Evolutionary conservation across 1,284 basidiomycete genomes (phyloP).

Genomic region (Testicularia cyperi): DNA sequence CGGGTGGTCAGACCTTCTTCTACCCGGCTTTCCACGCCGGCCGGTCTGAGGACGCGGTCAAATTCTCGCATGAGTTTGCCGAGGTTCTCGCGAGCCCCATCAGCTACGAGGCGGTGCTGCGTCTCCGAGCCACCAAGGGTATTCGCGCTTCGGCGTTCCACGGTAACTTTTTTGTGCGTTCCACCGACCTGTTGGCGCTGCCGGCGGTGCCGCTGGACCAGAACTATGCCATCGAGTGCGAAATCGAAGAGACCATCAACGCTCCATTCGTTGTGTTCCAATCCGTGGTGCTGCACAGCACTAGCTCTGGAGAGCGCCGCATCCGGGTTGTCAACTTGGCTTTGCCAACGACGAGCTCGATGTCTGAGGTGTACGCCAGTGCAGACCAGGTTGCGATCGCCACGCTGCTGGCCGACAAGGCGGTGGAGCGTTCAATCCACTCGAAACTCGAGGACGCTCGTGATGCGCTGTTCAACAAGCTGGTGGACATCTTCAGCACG

Average conservation of each 20-base stretch:
- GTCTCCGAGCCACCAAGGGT: slow-evolving; percentile 81
- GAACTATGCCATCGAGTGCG: slow-evolving; percentile 93
- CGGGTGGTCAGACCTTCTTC: slow-evolving; percentile 95
- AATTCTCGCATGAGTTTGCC: slow-evolving; percentile 96
- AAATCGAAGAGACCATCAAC: slow-evolving; percentile 93
- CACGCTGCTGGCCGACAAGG: slow-evolving; percentile 90
- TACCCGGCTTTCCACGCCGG: slow-evolving; percentile 97
- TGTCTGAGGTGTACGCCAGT: slow-evolving; percentile 90
- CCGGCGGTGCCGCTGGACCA: slow-evolving; percentile 95
- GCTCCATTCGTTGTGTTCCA: slow-evolving; percentile 93
- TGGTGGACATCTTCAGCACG: slow-evolving; percentile 84
- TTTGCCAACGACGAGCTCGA: slow-evolving; percentile 85
- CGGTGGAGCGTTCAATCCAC: slow-evolving; percentile 87
- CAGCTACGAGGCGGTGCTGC: slow-evolving; percentile 95
- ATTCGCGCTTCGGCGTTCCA: slow-evolving; percentile 97
- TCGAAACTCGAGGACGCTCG: slow-evolving; percentile 86
- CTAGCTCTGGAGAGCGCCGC: slow-evolving; percentile 91
- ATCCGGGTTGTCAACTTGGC: slow-evolving; percentile 94
- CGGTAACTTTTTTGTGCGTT: slow-evolving; percentile 98
- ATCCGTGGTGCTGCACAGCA: slow-evolving; percentile 92
- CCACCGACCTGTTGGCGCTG: slow-evolving; percentile 93
- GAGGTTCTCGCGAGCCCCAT: slow-evolving; percentile 90
- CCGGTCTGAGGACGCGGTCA: slow-evolving; percentile 89
- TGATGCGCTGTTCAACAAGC: slow-evolving; percentile 83
- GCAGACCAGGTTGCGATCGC: slow-evolving; percentile 91